A percentile compares a stretch with the other conserved stretches of the same genome.
phyloP scores from a whole-genome alignment of 169 alveolate species.

The Plasmodium reichenowi region DNA sequence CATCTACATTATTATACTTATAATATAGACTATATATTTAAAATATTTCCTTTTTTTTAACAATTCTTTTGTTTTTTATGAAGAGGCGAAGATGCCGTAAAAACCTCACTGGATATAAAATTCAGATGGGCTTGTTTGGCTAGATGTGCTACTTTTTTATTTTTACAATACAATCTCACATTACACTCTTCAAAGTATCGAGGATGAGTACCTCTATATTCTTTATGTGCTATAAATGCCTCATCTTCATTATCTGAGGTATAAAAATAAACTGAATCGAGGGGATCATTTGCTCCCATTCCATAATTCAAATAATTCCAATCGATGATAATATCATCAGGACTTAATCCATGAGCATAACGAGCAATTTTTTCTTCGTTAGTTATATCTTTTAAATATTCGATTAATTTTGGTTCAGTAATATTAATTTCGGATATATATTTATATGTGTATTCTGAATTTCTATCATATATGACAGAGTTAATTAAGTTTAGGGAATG shows the following conservation, averaged over 20 bases:
- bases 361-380: constrained; percentile 68
- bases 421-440: constrained; percentile 65
- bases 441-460: constrained; percentile 57
- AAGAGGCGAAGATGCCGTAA: constrained; percentile 31
- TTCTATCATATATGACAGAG: constrained; percentile 73
- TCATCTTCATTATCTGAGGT: constrained; percentile 72
- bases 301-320: constrained; percentile 75
- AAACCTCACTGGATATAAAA: constrained; percentile 59
- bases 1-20: too few species aligned
- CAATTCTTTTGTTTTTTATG: constrained; percentile 15
- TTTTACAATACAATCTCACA: constrained; percentile 65
- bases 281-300: constrained; percentile 70
- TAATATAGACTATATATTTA: too few species aligned
- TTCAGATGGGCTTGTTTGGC: constrained; percentile 68
- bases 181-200: constrained; percentile 70
- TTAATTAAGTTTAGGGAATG: constrained; percentile 53
- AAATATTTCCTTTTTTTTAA: constrained; percentile 6
- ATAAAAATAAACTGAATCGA: constrained; percentile 66
- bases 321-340: constrained; percentile 69
- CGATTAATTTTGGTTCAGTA: constrained; percentile 55
- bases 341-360: constrained; percentile 65
- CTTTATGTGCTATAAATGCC: constrained; percentile 66
- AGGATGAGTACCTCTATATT: constrained; percentile 68
- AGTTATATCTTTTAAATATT: constrained; percentile 49
- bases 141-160: constrained; percentile 68